Evolutionary conservation across 208 protist species (phyloP).

Genomic region (Crithidia brevicula): DNA sequence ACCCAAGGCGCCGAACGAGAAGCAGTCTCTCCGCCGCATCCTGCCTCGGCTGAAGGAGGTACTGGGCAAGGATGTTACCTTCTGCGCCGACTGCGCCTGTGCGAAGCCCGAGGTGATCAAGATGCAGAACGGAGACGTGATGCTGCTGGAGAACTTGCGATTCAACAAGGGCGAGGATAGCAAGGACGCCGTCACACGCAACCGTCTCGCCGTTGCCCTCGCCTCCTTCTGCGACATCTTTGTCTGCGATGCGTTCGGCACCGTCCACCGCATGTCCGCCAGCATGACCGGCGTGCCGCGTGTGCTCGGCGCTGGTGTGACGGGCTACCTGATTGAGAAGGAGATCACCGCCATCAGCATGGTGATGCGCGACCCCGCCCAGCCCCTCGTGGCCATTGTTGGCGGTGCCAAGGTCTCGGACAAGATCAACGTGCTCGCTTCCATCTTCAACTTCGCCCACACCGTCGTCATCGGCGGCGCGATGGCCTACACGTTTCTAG

Average conservation of each 20-base stretch:
- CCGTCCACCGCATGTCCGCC: conserved; percentile 99
- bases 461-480: conserved; percentile 99
- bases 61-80: conserved; percentile 69
- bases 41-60: conserved; percentile 90
- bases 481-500: conserved; percentile 99
- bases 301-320: conserved; percentile 92
- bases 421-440: conserved; percentile 99
- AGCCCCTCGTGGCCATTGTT: conserved; percentile 96
- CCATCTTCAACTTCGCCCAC: conserved; percentile 98
- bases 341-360: conserved; percentile 99
- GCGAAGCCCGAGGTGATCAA: conserved; percentile 59
- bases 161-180: conserved; percentile 99
- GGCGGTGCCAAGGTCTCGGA: conserved; percentile 98
- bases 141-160: conserved; percentile 99
- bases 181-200: conserved; percentile 73
- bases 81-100: conserved; percentile 60
- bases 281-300: conserved; percentile 92
- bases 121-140: conserved; percentile 91
- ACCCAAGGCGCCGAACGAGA: conserved; percentile 95
- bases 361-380: conserved; percentile 88
- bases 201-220: conserved; percentile 88
- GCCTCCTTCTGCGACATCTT: conserved; percentile 97
- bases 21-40: conserved; percentile 94
- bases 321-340: conserved; percentile 99
- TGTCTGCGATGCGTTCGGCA: conserved; percentile 99